Conservation (phyloP, 2,329 filamentous ascomycete genomes). For the Ophiostoma ips region DNA sequence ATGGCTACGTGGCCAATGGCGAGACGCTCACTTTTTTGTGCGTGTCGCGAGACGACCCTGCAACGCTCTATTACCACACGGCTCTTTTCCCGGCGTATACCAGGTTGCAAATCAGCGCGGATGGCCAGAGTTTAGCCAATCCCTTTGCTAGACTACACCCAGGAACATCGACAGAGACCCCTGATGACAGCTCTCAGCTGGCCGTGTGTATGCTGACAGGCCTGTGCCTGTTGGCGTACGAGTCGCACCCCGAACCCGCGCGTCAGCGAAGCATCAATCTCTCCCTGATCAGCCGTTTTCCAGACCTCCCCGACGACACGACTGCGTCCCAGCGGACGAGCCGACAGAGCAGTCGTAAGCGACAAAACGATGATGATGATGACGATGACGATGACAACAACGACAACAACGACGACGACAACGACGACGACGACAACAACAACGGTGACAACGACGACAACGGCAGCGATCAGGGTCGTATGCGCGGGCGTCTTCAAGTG, state of each 20-base stretch:
- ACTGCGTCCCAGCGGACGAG: not conserved
- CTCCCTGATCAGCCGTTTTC: constrained; percentile 2
- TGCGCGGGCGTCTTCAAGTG: too few relatives aligned
- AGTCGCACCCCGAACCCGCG: not conserved
- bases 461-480: too few relatives aligned
- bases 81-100: not conserved
- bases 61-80: constrained; percentile 5
- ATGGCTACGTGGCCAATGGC: constrained; percentile 6
- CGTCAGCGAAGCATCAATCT: constrained; percentile 3
- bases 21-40: constrained; percentile 5
- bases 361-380: not conserved
- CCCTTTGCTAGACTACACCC: too few relatives aligned
- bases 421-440: too few relatives aligned
- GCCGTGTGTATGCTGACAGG: not conserved
- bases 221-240: constrained; percentile 4
- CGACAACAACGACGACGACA: too few relatives aligned
- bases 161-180: not conserved
- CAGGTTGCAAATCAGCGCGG: not conserved
- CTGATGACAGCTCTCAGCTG: not conserved
- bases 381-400: not conserved
- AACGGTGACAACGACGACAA: too few relatives aligned
- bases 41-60: constrained; percentile 1
- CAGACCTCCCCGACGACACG: not conserved
- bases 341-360: not conserved
- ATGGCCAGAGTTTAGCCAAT: not conserved